phyloP scores from a whole-genome alignment of 306 rosid species.

The Chamaecrista fasciculata region DNA sequence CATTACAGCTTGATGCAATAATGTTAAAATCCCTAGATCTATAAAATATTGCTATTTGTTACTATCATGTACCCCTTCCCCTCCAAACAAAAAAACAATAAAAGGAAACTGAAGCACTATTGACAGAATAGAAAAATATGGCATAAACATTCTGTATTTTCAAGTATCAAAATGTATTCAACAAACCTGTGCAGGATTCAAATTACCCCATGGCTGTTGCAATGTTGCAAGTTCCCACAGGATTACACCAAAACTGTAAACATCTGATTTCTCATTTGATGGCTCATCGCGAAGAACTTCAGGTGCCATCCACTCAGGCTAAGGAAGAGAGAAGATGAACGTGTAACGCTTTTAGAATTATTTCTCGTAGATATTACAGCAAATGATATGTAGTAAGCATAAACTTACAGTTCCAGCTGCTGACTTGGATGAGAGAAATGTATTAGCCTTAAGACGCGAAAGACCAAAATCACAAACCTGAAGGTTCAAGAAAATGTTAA shows the following conservation, averaged over 20 bases:
- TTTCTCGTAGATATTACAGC: neutral
- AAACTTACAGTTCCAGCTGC: constrained; percentile 98
- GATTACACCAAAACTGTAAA: constrained; percentile 95
- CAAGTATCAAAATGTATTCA: neutral
- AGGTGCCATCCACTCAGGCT: constrained; percentile 99
- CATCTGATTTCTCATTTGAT: constrained; percentile 93
- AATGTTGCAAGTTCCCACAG: constrained; percentile 90
- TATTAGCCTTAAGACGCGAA: constrained; percentile 90
- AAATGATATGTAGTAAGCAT: constrained; percentile 14
- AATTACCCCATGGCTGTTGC: constrained; percentile 94
- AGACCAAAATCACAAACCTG: constrained; percentile 99
- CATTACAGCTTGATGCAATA: constrained; percentile 8
- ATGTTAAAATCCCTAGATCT: constrained; percentile 9
- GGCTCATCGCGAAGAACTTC: constrained; percentile 99
- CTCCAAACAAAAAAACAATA: too few species aligned
- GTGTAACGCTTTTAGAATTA: neutral
- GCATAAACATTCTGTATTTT: constrained; percentile 24
- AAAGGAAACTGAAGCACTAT: constrained; percentile 22
- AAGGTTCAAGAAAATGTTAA: constrained; percentile 7
- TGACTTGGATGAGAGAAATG: constrained; percentile 95
- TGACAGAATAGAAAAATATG: constrained; percentile 4
- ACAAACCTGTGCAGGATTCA: constrained; percentile 95
- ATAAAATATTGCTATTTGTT: neutral
- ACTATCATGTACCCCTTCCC: too few species aligned
- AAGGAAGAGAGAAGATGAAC: constrained; percentile 30